Evolutionary conservation across 1,139 yeast genomes (phyloP).

Genomic region (Protomyces gravidus): DNA sequence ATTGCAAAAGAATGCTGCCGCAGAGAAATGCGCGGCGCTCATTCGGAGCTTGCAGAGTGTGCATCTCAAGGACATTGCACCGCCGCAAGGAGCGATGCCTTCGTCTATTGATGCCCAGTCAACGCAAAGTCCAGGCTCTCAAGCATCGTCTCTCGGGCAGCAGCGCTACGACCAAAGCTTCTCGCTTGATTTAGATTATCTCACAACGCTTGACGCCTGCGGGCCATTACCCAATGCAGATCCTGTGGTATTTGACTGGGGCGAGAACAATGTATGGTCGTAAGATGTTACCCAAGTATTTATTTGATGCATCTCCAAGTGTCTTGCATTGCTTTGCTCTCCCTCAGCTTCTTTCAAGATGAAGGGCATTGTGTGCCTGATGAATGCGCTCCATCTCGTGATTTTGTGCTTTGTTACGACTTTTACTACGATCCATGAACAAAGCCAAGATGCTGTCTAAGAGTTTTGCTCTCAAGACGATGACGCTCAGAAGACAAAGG

Average conservation of each 20-base stretch:
- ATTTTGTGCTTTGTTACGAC: too few species aligned
- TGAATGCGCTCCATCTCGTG: too few species aligned
- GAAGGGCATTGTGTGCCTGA: too few species aligned
- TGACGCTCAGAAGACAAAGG: too few species aligned
- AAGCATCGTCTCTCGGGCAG: slow-evolving; percentile 3
- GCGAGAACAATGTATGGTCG: slow-evolving; percentile 20
- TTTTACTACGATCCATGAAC: too few species aligned
- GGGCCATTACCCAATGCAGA: neutral
- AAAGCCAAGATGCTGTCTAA: too few species aligned
- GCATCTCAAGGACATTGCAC: slow-evolving; percentile 25
- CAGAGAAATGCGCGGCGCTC: slow-evolving; percentile 25
- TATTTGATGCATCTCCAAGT: too few species aligned
- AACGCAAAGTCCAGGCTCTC: slow-evolving; percentile 6
- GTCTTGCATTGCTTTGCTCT: too few species aligned
- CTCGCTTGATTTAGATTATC: slow-evolving; percentile 22
- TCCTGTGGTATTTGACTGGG: slow-evolving; percentile 20
- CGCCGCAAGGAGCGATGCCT: slow-evolving; percentile 5
- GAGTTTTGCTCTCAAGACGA: too few species aligned
- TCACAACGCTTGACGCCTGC: slow-evolving; percentile 15
- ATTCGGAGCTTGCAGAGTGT: slow-evolving; percentile 10
- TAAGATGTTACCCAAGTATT: too few species aligned
- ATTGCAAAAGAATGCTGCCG: slow-evolving; percentile 25
- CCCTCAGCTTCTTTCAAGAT: too few species aligned
- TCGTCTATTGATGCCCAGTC: neutral
- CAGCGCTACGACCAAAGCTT: slow-evolving; percentile 25